Evolutionary conservation across 2,329 filamentous ascomycete genomes (phyloP), one percentile per base, ranked within the genome.

Genomic region (Apiospora koreana): DNA sequence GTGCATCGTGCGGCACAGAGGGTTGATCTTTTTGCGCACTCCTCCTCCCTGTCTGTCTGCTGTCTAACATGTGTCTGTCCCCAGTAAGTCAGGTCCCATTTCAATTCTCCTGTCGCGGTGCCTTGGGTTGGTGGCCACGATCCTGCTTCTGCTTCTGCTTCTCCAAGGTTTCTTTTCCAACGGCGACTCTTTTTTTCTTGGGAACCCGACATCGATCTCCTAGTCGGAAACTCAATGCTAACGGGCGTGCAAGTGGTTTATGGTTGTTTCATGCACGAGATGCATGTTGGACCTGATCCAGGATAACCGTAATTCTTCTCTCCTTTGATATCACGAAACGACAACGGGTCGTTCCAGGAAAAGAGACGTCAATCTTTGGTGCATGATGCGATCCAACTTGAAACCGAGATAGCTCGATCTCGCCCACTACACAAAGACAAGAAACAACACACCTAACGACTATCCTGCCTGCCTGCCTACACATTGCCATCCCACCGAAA

Each of bases 381-480:
- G 77, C 79, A 83, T 80, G 81, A 83, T 83, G 82, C 81, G 79
- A 82, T 79, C 77, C 79, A 76, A 73, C 76, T 77, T 78, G 75
- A 77, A 75, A 75, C 77, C 81, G 79, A 82, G 79, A 79, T 81
- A 81, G 68, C 70, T 68, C 42, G 68, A 72, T 74, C 78, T 76
- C 79, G 79, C 79, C 80, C 78, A 81, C 76, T 16, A 82, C 79
- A 77, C 77, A 79, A 73, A 71, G 70, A 74, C 72, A 73, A 74
- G 73, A 69, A 75, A 69, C 54, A 62, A 38, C 69, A 69, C 70
- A 76, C 69, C 54, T 62, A n/a, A 43, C 41, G 23, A 7, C 54
- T 31, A 10, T 38, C 54, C 54, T 38, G 12, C 54, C 21, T 35
- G 41, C 12, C 41, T 4, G 12, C 41, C 14, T 43, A 31, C 50